Percentiles rank a stretch among this genome's conserved stretches.
Conservation (phyloP, 306 rosid genomes). For the Quercus suber region DNA sequence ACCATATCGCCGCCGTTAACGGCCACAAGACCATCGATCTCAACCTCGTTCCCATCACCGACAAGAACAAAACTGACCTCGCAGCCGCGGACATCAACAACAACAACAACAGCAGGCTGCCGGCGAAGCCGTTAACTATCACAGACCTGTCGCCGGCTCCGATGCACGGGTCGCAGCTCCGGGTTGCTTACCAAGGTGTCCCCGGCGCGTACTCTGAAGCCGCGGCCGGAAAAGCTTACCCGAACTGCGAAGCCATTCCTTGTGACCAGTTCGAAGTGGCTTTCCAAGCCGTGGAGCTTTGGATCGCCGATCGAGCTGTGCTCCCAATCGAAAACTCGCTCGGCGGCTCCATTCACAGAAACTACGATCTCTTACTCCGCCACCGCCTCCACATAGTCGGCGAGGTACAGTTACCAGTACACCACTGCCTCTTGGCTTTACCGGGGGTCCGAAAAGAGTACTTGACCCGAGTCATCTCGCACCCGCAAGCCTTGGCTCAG, state of each 20-base stretch:
- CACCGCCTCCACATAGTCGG: constrained; percentile 99
- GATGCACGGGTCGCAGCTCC: constrained; percentile 86
- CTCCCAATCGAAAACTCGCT: constrained; percentile 89
- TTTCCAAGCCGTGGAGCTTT: constrained; percentile 91
- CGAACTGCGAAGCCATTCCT: constrained; percentile 93
- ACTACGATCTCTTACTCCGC: constrained; percentile 93
- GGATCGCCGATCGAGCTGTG: constrained; percentile 96
- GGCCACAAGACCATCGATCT: constrained; percentile 69
- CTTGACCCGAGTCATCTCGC: constrained; percentile 79
- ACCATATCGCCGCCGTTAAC: constrained; percentile 49
- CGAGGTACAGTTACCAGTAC: constrained; percentile 87
- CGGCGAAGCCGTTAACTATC: constrained; percentile 65
- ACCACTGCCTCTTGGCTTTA: constrained; percentile 90
- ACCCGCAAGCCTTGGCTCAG: constrained; percentile 90
- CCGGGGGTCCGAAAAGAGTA: constrained; percentile 79
- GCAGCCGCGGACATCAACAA: not conserved
- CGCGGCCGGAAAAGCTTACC: constrained; percentile 92
- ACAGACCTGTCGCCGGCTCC: constrained; percentile 94
- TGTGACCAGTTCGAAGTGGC: constrained; percentile 98
- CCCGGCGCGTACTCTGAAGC: constrained; percentile 99
- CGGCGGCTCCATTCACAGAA: constrained; percentile 94
- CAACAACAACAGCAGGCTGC: constrained; percentile 20
- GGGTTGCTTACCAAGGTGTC: constrained; percentile 94
- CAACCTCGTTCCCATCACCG: constrained; percentile 52
- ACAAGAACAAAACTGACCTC: constrained; percentile 20